Evolutionary conservation across 2,329 filamentous ascomycete species (phyloP).

Genomic region (Cytospora piceae): DNA sequence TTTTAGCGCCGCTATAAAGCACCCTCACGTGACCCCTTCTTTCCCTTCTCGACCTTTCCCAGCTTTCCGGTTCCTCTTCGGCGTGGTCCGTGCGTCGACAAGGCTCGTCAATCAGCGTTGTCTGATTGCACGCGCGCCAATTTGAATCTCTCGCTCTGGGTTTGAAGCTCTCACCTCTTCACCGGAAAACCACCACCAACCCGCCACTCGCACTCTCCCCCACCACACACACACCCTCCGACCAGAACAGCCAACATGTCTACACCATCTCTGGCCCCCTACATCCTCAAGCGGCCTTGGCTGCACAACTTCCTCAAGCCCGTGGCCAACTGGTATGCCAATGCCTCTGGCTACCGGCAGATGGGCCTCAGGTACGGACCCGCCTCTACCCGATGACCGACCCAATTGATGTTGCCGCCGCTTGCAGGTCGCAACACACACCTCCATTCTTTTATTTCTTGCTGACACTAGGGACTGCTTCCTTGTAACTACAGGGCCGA

Average conservation of each 20-base stretch:
- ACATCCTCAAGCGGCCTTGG: conserved; percentile 84
- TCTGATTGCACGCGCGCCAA: conserved; percentile 24
- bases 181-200: neutral
- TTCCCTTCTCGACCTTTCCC: neutral
- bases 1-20: conserved; percentile 13
- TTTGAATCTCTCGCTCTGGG: conserved; percentile 31
- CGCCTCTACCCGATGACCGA: conserved; percentile 11
- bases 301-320: conserved; percentile 79
- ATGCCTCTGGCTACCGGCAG: conserved; percentile 90
- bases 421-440: neutral
- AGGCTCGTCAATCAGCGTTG: conserved; percentile 25
- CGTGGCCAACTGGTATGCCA: conserved; percentile 84
- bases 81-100: conserved; percentile 9
- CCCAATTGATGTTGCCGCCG: conserved; percentile 6
- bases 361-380: conserved; percentile 77
- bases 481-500: conserved; percentile 69
- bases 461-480: neutral
- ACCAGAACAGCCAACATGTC: conserved; percentile 62
- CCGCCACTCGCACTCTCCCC: conserved; percentile 24
- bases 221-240: conserved; percentile 31
- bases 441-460: neutral
- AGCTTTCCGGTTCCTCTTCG: neutral
- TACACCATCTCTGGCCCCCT: conserved; percentile 73
- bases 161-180: conserved; percentile 29
- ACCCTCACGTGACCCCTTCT: conserved; percentile 3